Evolutionary conservation across 495 filamentous ascomycete species (phyloP).

Genomic region (Penicillium antarcticum): DNA sequence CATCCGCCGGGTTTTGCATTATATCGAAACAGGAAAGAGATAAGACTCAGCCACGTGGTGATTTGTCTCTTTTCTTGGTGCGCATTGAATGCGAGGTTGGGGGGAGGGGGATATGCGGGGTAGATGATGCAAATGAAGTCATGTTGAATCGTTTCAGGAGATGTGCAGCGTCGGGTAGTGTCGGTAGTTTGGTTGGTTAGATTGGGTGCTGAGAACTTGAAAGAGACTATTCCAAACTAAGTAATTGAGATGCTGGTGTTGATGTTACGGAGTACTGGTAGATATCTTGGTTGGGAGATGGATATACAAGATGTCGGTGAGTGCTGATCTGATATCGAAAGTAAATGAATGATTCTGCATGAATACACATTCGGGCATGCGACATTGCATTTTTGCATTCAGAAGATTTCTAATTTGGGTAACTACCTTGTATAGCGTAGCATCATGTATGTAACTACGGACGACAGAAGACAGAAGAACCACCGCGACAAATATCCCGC

Average conservation of each 20-base stretch:
- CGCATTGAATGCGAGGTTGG: not conserved
- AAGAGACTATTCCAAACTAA: too few species aligned
- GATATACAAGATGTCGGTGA: not conserved
- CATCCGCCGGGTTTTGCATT: not conserved
- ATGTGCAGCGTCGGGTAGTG: not conserved
- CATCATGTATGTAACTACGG: too few species aligned
- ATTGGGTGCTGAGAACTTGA: not conserved
- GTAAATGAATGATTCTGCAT: too few species aligned
- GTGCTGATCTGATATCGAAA: not conserved
- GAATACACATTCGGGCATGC: too few species aligned
- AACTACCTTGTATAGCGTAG: too few species aligned
- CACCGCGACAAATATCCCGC: too few species aligned
- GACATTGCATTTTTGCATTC: too few species aligned
- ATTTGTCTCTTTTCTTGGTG: not conserved
- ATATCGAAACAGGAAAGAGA: not conserved
- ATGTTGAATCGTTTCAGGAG: not conserved
- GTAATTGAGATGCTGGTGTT: too few species aligned
- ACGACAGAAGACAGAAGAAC: too few species aligned
- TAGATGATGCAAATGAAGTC: slow-evolving; percentile 1
- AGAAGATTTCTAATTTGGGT: too few species aligned
- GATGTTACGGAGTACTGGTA: too few species aligned
- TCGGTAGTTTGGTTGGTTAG: not conserved
- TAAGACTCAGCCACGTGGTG: not conserved
- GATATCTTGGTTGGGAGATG: not conserved
- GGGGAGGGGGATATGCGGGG: not conserved